Evolutionary conservation across 176 grass and related monocot genomes (phyloP).

Genomic region (Eleusine coracana): DNA sequence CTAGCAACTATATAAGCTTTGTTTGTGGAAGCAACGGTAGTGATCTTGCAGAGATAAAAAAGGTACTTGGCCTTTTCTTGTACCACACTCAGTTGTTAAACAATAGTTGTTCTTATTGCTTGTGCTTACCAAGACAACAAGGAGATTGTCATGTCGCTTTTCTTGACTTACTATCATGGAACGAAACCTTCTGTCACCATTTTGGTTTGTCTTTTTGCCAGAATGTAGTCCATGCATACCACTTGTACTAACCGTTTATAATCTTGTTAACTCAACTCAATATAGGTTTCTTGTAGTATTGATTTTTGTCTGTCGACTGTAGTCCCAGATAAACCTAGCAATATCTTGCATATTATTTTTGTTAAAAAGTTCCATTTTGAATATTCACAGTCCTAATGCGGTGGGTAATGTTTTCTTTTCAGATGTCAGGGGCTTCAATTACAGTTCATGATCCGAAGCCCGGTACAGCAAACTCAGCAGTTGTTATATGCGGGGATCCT

Average conservation of each 20-base stretch:
- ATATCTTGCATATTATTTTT: background rate
- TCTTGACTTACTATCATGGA: slow-evolving; percentile 3
- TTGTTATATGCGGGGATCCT: slow-evolving; percentile 52
- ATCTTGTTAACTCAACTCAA: slow-evolving; percentile 23
- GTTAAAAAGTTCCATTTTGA: background rate
- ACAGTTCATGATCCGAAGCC: slow-evolving; percentile 53
- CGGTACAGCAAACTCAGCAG: slow-evolving; percentile 37
- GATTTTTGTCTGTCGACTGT: background rate
- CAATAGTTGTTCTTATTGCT: slow-evolving; percentile 13
- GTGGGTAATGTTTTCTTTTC: slow-evolving; percentile 21
- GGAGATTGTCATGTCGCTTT: slow-evolving; percentile 4
- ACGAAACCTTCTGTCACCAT: background rate
- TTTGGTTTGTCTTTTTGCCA: slow-evolving; percentile 4
- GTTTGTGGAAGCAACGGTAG: slow-evolving; percentile 56
- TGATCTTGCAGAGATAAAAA: slow-evolving; percentile 62
- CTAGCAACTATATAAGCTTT: slow-evolving; percentile 57
- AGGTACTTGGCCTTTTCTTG: slow-evolving; percentile 44
- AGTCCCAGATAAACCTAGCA: slow-evolving; percentile 9
- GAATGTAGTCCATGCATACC: slow-evolving; percentile 9
- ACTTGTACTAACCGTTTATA: background rate
- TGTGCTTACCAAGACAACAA: slow-evolving; percentile 27
- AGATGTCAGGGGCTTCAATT: slow-evolving; percentile 67
- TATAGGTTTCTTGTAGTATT: background rate
- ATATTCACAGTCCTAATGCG: slow-evolving; percentile 12
- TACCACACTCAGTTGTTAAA: slow-evolving; percentile 15